A percentile compares a stretch with the other conserved stretches of the same genome.
Evolutionary conservation across 352 stramenopile species (phyloP).

Genomic region (Pythium dissimile): DNA sequence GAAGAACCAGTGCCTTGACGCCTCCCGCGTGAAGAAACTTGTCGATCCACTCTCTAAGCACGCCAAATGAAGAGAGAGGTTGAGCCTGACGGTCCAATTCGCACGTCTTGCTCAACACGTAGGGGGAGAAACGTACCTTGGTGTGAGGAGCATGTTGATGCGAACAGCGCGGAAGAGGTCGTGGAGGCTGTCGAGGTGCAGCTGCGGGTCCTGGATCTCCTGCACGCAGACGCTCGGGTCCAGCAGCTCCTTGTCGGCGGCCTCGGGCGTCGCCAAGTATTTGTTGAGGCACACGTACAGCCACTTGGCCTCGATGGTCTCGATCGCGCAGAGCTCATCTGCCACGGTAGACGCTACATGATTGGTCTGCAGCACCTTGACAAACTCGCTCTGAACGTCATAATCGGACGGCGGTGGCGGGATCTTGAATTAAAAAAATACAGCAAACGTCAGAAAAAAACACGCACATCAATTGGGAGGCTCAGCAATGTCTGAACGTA

Average conservation of each 20-base stretch:
- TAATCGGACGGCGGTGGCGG: slow-evolving; percentile 33
- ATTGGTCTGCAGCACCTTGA: slow-evolving; percentile 37
- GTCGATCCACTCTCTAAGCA: slow-evolving; percentile 48
- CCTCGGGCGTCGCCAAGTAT: slow-evolving; percentile 26
- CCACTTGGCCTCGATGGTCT: slow-evolving; percentile 64
- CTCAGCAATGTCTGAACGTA: slow-evolving; percentile 22
- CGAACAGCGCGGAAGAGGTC: slow-evolving; percentile 60
- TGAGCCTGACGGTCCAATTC: no score
- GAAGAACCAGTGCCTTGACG: slow-evolving; percentile 31
- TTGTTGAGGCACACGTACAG: slow-evolving; percentile 67
- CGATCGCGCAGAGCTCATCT: slow-evolving; percentile 39
- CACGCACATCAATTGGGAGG: no score
- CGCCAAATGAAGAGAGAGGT: no score
- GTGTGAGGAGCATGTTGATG: slow-evolving; percentile 55
- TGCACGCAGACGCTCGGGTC: slow-evolving; percentile 48
- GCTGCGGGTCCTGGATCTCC: slow-evolving; percentile 36
- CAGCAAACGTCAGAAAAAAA: no score
- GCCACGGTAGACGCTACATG: slow-evolving; percentile 23
- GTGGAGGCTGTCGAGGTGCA: slow-evolving; percentile 29
- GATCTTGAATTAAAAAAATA: slow-evolving; percentile 31
- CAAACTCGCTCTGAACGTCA: slow-evolving; percentile 42
- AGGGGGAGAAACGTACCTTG: slow-evolving; percentile 29
- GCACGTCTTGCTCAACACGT: no score
- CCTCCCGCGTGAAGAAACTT: slow-evolving; percentile 48
- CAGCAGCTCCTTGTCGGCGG: slow-evolving; percentile 38